phyloP scores from a whole-genome alignment of 257 asterid genomes.

The Solanum clarkiae region DNA sequence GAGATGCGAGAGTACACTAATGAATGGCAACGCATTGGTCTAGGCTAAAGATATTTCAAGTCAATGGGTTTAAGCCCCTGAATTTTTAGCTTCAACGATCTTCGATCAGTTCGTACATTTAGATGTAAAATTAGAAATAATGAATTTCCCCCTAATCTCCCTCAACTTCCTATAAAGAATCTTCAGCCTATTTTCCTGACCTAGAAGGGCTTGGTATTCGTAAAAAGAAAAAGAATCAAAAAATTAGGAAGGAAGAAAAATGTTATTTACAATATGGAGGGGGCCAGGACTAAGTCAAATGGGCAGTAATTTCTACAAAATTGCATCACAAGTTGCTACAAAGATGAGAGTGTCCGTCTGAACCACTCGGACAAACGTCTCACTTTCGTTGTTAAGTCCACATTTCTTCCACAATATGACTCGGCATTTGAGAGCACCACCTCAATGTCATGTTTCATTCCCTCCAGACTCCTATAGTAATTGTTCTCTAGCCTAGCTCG shows the following conservation, averaged over 20 bases:
- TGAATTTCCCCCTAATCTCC: neutral
- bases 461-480: constrained; percentile 76
- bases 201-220: neutral
- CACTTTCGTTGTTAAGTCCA: constrained; percentile 37
- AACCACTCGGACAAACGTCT: constrained; percentile 70
- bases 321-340: constrained; percentile 31
- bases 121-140: neutral
- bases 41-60: neutral
- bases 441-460: constrained; percentile 63
- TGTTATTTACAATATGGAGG: neutral
- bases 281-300: neutral
- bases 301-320: constrained; percentile 45
- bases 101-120: neutral
- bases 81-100: neutral
- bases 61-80: neutral
- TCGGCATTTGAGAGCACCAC: constrained; percentile 71
- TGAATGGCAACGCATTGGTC: neutral
- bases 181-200: neutral
- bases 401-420: constrained; percentile 47
- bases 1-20: too few relatives aligned
- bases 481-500: constrained; percentile 62
- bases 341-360: constrained; percentile 31
- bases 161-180: neutral
- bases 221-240: neutral
- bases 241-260: neutral